A percentile compares a stretch with the other conserved stretches of the same genome.
phyloP scores from a whole-genome alignment of 1,284 basidiomycete genomes.

The Athelia sp. region DNA sequence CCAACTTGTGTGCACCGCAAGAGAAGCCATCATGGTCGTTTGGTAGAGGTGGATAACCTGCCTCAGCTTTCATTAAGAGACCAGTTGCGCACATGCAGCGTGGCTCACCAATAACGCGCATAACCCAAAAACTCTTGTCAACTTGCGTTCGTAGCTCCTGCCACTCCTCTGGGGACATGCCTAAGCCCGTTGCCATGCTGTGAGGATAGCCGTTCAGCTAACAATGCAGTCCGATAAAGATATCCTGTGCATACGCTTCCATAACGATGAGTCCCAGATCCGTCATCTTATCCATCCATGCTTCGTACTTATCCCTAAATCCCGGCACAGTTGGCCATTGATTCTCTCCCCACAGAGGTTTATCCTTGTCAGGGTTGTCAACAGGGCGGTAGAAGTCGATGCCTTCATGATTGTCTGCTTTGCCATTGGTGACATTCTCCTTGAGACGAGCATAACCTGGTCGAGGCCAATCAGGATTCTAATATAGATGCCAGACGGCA shows the following conservation, averaged over 20 bases:
- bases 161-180: constrained; percentile 71
- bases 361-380: constrained; percentile 60
- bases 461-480: constrained; percentile 1
- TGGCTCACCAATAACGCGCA: constrained; percentile 70
- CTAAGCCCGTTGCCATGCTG: constrained; percentile 78
- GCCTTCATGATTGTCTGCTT: constrained; percentile 81
- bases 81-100: neutral
- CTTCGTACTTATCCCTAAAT: constrained; percentile 60
- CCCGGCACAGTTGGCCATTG: constrained; percentile 67
- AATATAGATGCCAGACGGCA: neutral
- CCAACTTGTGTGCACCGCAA: constrained; percentile 80
- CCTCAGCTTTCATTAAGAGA: constrained; percentile 3
- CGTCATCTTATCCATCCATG: constrained; percentile 82
- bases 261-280: constrained; percentile 69
- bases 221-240: too few relatives aligned
- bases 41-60: constrained; percentile 83
- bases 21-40: constrained; percentile 72
- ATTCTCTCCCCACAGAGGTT: constrained; percentile 75
- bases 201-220: neutral
- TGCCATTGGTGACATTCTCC: constrained; percentile 82
- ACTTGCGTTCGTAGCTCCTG: constrained; percentile 56
- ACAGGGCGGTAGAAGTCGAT: constrained; percentile 79
- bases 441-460: constrained; percentile 67
- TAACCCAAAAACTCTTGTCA: constrained; percentile 82
- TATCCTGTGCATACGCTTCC: constrained; percentile 79